Base-by-base conservation (phyloP, 106 monocot genomes). In the Allium sativum region DNA sequence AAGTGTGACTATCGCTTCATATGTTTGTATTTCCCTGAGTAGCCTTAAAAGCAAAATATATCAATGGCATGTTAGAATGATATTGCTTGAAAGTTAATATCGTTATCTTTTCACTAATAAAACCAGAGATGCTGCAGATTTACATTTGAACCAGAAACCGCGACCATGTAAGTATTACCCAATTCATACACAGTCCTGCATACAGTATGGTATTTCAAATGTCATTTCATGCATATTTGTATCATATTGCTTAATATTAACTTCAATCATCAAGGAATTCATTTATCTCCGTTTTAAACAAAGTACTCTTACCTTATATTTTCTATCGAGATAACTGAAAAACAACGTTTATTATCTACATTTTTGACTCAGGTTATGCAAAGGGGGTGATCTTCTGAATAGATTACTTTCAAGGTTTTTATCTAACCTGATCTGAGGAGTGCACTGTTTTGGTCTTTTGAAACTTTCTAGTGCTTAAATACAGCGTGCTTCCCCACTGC, bases 381-480 rank as follows among this genome's bases (percentile, higher is more conserved):
- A 67, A 87, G 96, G 96, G 53, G 96, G 96, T 48, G 96, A 96
- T 63, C 67, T 96, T 7, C 65, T 96, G 67, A 90, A 96, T 53
- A 96, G 74, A 59, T 87, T 96, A 57, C 78, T 96, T 45, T 72
- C 87, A 21, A 87, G 96, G 96, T 96, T 84, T 41, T 16, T 71
- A 7, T 46, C 31, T 18, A 56, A 47, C 14, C 62, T 62, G 48
- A 48, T 48, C 48, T 4, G 6, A 48, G 10, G 10, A 48, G 15
- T 22, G 22, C 48, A 48, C 48, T 10, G 48, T 12, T 48, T 15
- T 15, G 15, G 48, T 48, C 15, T 48, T 12, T 15, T 48, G 48
- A 48, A 22, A 22, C 22, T 22, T 22, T 22, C 1, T 22, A 22
- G 22, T 22, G 3, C 22, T 22, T 22, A 22, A 22, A 22, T 22